Percentiles rank a stretch among this genome's conserved stretches.
phyloP scores from a whole-genome alignment of 805 yeast species.

The Cyberlindnera amylophila region DNA sequence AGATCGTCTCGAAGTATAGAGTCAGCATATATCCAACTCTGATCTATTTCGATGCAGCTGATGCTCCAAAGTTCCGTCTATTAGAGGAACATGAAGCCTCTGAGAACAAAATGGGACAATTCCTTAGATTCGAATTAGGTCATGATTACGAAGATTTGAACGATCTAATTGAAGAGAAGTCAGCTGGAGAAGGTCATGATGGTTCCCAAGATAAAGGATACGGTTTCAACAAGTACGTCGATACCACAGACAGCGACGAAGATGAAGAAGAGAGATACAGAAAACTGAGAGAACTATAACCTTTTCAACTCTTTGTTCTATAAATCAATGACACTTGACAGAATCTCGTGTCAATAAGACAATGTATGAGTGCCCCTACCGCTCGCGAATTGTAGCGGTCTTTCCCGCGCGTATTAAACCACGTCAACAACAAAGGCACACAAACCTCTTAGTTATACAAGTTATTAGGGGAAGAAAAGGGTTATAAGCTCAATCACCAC shows the following conservation, averaged over 20 bases:
- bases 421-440: conserved; percentile 1
- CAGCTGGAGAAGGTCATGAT: conserved; percentile 16
- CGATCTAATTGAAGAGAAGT: conserved; percentile 13
- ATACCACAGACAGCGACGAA: conserved; percentile 14
- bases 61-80: conserved; percentile 12
- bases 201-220: conserved; percentile 3
- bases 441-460: no score
- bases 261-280: conserved; percentile 20
- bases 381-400: background rate
- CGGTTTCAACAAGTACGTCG: conserved; percentile 18
- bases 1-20: conserved; percentile 26
- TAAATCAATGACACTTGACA: no score
- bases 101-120: conserved; percentile 26
- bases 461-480: no score
- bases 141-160: conserved; percentile 9
- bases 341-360: no score
- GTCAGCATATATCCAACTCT: conserved; percentile 32
- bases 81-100: conserved; percentile 20
- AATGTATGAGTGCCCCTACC: no score
- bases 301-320: no score
- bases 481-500: background rate
- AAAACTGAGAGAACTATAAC: conserved; percentile 23
- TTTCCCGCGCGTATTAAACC: background rate
- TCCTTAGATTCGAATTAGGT: conserved; percentile 30
- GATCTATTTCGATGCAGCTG: conserved; percentile 22